Percentiles rank a stretch among this genome's conserved stretches.
These are phyloP conservation scores for Monosporascus ibericus DNA, from an alignment of 2,329 filamentous ascomycete genomes.

Conservation along the genomic window DNA sequence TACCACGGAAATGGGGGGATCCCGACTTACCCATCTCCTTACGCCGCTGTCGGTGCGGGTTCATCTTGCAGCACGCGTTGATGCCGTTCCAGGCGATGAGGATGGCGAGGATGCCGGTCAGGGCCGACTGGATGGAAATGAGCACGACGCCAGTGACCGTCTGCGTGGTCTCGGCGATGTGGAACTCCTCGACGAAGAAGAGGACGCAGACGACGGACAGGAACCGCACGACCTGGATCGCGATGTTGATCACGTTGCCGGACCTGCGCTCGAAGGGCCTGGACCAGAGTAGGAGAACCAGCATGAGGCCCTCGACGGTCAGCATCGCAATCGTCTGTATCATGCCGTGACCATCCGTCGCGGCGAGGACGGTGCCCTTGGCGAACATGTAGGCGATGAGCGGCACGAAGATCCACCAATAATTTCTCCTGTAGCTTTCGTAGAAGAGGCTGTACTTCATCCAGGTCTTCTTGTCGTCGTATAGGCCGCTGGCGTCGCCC, in stretches of 20 bases:
- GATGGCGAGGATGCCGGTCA: slow-evolving; percentile 79
- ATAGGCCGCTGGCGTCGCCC: slow-evolving; percentile 68
- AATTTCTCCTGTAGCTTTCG: slow-evolving; percentile 86
- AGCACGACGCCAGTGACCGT: slow-evolving; percentile 90
- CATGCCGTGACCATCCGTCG: slow-evolving; percentile 78
- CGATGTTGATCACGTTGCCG: slow-evolving; percentile 87
- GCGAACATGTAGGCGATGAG: slow-evolving; percentile 84
- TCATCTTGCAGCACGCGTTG: slow-evolving; percentile 74
- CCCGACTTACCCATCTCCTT: slow-evolving; percentile 75
- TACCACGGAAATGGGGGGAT: neutral
- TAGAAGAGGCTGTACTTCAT: slow-evolving; percentile 97
- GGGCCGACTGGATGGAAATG: slow-evolving; percentile 79
- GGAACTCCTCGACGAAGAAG: slow-evolving; percentile 89
- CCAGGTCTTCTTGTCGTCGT: slow-evolving; percentile 86
- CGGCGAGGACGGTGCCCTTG: slow-evolving; percentile 81
- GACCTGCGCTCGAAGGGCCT: slow-evolving; percentile 83
- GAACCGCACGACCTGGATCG: slow-evolving; percentile 83
- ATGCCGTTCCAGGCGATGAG: slow-evolving; percentile 86
- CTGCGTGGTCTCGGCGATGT: slow-evolving; percentile 84
- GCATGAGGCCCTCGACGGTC: slow-evolving; percentile 72
- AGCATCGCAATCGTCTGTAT: slow-evolving; percentile 75
- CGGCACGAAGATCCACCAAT: slow-evolving; percentile 97
- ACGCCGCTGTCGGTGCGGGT: slow-evolving; percentile 81
- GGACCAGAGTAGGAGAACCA: slow-evolving; percentile 74
- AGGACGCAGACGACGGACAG: slow-evolving; percentile 84